These are phyloP conservation scores for Cenchrus purpureus DNA, from an alignment of 176 grass and related monocot genomes.

Conservation along the genomic window DNA sequence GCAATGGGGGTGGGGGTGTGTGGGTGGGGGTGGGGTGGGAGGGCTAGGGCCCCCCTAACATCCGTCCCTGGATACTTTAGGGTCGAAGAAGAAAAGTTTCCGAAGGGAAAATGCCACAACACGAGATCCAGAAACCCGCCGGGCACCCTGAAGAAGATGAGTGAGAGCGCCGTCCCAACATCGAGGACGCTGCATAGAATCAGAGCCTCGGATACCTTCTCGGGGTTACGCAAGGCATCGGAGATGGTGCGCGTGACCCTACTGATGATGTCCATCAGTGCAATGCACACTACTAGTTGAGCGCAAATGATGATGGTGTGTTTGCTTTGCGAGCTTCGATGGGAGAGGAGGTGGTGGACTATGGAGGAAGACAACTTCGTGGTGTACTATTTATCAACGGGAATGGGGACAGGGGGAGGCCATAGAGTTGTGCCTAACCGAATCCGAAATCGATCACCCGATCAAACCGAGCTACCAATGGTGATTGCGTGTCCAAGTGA, in stretches of 20 bases:
- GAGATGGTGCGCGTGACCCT: neutral
- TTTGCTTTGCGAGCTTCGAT: neutral
- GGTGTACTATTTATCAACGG: too few species aligned
- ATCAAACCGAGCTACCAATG: too few species aligned
- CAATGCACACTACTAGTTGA: neutral
- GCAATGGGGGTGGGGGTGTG: too few species aligned
- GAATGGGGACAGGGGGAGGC: too few species aligned
- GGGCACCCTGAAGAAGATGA: conserved; percentile 1
- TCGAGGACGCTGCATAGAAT: neutral
- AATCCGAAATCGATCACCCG: too few species aligned
- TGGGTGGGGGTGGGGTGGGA: too few species aligned
- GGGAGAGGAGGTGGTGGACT: neutral
- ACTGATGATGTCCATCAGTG: neutral
- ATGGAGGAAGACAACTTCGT: neutral
- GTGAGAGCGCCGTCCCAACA: neutral
- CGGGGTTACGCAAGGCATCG: neutral
- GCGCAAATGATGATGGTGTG: neutral
- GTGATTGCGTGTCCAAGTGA: too few species aligned
- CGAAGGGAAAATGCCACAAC: neutral
- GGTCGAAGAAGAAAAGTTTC: neutral
- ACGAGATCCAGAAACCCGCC: neutral
- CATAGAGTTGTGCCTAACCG: too few species aligned
- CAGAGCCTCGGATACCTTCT: neutral
- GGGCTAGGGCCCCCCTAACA: too few species aligned
- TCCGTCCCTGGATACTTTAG: neutral